These are phyloP conservation scores for Blastocystis sp. DNA, from an alignment of 352 stramenopile genomes.

Conservation along the genomic window DNA sequence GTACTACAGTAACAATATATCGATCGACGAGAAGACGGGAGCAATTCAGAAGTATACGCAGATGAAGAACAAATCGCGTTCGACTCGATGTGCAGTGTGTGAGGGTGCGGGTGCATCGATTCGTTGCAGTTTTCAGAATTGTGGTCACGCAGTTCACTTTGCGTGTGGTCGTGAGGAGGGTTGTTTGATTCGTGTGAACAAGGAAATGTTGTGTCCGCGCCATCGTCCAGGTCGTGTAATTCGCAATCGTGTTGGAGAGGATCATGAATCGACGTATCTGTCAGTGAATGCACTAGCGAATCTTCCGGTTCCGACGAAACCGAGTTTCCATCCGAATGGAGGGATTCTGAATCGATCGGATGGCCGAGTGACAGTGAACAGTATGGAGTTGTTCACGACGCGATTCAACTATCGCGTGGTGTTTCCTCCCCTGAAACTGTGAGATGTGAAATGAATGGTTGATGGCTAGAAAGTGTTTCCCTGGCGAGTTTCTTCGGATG, in stretches of 20 bases:
- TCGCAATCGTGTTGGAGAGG: not conserved
- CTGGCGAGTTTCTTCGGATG: not conserved
- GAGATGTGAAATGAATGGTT: not conserved
- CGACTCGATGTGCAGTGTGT: not conserved
- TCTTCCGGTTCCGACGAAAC: not conserved
- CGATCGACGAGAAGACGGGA: not conserved
- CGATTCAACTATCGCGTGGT: slow-evolving; percentile 35
- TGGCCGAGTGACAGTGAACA: not conserved
- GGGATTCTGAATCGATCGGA: not conserved
- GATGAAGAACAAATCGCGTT: slow-evolving; percentile 14
- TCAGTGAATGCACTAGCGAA: no score
- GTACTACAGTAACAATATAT: slow-evolving; percentile 4
- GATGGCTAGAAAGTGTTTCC: not conserved
- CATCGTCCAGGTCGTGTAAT: not conserved
- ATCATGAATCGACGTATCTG: not conserved
- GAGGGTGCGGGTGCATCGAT: not conserved
- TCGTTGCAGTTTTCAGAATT: not conserved
- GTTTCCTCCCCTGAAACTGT: not conserved
- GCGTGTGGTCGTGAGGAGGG: slow-evolving; percentile 2
- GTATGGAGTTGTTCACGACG: not conserved
- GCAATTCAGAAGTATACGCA: slow-evolving; percentile 19
- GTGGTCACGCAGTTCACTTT: not conserved
- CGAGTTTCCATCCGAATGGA: not conserved
- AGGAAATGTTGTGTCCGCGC: not conserved
- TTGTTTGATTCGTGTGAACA: slow-evolving; percentile 26